phyloP scores from a whole-genome alignment of 768 basidiomycete genomes.

The Kwoniella sp. region DNA sequence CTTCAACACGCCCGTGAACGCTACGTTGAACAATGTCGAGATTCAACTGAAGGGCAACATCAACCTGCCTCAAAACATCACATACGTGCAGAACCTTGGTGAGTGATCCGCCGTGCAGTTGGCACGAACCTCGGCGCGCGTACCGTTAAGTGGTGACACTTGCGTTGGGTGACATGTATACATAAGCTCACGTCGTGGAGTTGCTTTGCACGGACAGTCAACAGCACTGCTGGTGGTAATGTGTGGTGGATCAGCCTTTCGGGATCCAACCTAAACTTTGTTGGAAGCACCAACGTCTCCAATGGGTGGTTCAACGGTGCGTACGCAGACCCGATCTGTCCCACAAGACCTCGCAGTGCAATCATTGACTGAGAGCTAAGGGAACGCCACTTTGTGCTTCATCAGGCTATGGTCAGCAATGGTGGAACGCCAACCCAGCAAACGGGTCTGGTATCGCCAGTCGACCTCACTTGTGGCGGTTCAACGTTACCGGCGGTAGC shows the following conservation, averaged over 20 bases:
- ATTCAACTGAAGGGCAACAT: conserved; percentile 60
- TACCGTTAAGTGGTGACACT: no score
- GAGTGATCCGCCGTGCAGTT: conserved; percentile 1
- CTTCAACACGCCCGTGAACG: conserved; percentile 41
- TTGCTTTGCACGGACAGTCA: conserved; percentile 21
- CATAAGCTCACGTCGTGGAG: background rate
- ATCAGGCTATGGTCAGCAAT: conserved; percentile 60
- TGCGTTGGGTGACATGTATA: no score
- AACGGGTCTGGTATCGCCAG: conserved; percentile 56
- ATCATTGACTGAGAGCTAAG: no score
- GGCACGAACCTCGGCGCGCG: no score
- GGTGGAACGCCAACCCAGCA: conserved; percentile 60
- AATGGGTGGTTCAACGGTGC: conserved; percentile 60
- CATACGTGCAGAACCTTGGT: conserved; percentile 57
- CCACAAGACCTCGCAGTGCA: no score
- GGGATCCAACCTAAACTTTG: conserved; percentile 59
- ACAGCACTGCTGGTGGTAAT: conserved; percentile 30
- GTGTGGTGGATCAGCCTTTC: conserved; percentile 61
- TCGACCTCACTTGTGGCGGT: conserved; percentile 61
- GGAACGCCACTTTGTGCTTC: background rate
- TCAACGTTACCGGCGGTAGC: conserved; percentile 60
- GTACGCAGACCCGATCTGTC: conserved; percentile 3
- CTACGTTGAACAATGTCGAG: conserved; percentile 56
- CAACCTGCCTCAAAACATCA: conserved; percentile 60
- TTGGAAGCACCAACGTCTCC: conserved; percentile 58